Conservation (phyloP, 331 rosid species). For the Quercus lobata region DNA sequence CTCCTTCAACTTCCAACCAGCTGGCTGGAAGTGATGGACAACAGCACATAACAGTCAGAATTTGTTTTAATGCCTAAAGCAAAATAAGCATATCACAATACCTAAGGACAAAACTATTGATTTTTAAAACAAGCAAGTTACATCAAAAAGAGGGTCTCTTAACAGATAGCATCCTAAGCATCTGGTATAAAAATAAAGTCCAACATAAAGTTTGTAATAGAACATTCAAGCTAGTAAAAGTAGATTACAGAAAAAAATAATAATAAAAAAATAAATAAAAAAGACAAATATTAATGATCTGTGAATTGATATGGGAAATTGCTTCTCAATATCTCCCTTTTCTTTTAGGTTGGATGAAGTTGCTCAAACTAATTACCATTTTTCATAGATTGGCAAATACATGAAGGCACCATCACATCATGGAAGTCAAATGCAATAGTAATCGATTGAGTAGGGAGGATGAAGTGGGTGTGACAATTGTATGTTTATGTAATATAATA, state of each 20-base stretch:
- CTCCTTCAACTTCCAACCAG: constrained; percentile 87
- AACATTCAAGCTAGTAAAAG: not conserved
- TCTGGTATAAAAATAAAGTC: not conserved
- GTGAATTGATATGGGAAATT: not conserved
- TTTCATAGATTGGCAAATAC: not conserved
- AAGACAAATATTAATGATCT: not conserved
- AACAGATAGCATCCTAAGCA: not conserved
- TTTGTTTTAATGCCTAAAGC: constrained; percentile 1
- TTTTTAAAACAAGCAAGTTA: not conserved
- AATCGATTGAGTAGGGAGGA: not conserved
- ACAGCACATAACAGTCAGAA: constrained; percentile 13
- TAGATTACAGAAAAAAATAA: not conserved
- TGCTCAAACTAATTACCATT: not conserved
- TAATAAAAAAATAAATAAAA: too few species aligned
- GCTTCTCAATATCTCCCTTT: not conserved
- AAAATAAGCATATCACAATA: not conserved
- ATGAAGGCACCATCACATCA: not conserved
- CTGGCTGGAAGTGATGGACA: constrained; percentile 62
- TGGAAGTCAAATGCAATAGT: not conserved
- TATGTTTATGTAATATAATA: too few species aligned
- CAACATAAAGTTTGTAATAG: not conserved
- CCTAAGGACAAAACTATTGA: not conserved
- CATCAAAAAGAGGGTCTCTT: not conserved
- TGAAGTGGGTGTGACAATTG: not conserved
- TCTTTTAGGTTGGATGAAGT: not conserved